Conservation (phyloP, 1,139 yeast genomes). For the Pichia terricola region DNA sequence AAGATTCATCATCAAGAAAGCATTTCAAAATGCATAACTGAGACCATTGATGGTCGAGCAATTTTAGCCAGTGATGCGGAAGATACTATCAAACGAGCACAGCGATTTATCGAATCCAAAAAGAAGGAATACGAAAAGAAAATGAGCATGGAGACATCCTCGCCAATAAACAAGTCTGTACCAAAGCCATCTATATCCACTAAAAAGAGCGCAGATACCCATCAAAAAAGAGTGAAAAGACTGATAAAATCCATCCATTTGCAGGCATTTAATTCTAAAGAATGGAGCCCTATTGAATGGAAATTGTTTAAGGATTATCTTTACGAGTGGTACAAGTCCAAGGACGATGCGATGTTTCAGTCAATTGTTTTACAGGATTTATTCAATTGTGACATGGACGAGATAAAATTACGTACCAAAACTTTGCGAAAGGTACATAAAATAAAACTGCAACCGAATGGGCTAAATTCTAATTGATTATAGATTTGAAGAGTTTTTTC, state of each 20-base stretch:
- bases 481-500: too few species aligned
- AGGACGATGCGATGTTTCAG: constrained; percentile 13
- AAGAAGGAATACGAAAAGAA: not conserved
- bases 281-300: constrained; percentile 14
- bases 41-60: too few species aligned
- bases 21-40: too few species aligned
- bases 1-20: too few species aligned
- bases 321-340: constrained; percentile 12
- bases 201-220: too few species aligned
- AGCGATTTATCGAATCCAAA: too few species aligned
- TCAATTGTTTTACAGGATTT: constrained; percentile 11
- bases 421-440: constrained; percentile 12
- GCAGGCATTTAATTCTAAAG: constrained; percentile 2
- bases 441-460: too few species aligned
- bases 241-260: constrained; percentile 8
- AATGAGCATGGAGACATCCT: not conserved
- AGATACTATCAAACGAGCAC: too few species aligned
- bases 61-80: too few species aligned
- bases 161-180: too few species aligned
- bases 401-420: constrained; percentile 15
- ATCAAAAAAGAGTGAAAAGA: not conserved
- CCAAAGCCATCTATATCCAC: not conserved
- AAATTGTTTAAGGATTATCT: constrained; percentile 9
- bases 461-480: too few species aligned
- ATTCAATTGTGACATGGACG: constrained; percentile 19